Evolutionary conservation across 352 stramenopile genomes (phyloP).

Genomic region (Phytophthora hibernalis): DNA sequence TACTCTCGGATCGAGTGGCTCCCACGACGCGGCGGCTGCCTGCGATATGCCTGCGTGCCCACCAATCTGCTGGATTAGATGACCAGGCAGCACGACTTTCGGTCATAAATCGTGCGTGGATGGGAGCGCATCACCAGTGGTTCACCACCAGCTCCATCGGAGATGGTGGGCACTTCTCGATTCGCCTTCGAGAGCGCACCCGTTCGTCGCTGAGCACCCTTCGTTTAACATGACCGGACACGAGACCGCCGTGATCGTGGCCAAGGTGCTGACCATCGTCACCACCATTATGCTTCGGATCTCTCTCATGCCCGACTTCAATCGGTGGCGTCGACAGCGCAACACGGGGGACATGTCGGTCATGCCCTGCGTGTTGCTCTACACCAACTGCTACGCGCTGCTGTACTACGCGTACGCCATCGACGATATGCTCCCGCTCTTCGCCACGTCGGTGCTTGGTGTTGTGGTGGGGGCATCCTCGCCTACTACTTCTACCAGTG

Average conservation of each 20-base stretch:
- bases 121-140: background rate
- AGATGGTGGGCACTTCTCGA: constrained; percentile 14
- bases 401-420: constrained; percentile 57
- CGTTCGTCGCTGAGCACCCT: too few species aligned
- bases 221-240: constrained; percentile 11
- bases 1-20: constrained; percentile 17
- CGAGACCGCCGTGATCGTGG: constrained; percentile 27
- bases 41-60: constrained; percentile 16
- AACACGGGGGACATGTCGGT: constrained; percentile 45
- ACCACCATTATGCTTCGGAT: constrained; percentile 37
- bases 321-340: constrained; percentile 40
- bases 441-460: constrained; percentile 48
- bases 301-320: constrained; percentile 40
- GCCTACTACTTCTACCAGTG: constrained; percentile 51
- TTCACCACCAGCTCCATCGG: too few species aligned
- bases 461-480: constrained; percentile 43
- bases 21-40: constrained; percentile 14
- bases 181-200: constrained; percentile 11
- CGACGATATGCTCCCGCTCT: constrained; percentile 56
- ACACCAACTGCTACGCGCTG: constrained; percentile 39
- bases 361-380: constrained; percentile 39
- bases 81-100: constrained; percentile 7
- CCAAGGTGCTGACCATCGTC: constrained; percentile 39
- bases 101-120: constrained; percentile 7
- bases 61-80: constrained; percentile 25